Evolutionary conservation across 1,284 basidiomycete genomes (phyloP), one percentile per base, ranked within the genome.

Genomic region (Pyrrhoderma lamaoense): DNA sequence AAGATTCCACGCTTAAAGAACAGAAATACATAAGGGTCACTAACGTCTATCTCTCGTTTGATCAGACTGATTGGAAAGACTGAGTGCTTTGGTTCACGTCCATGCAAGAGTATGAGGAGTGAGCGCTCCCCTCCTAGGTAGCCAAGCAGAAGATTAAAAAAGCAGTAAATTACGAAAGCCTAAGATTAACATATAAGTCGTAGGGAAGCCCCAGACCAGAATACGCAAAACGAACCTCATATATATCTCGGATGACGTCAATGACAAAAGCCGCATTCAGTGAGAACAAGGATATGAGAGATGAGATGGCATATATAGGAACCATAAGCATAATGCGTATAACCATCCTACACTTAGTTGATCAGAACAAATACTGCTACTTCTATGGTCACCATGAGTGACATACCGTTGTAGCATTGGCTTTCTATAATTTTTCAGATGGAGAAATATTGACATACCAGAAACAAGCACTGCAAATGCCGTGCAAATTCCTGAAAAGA

Each of bases 261-360:
- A 99, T 96, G 59, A 96, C 87, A 70, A 98, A 97, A 0, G 95
- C 95, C 1, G 91, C 90, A 62, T 95, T 86, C 49, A 98, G 74
- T 0, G 93, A 97, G 70, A 94, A 94, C 45, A 99, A 74, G 1
- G 95, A 93, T 57, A 97, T 93, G 59, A 95, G 74, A 2, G 92
- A 95, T 0, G 94, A 80, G 19, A 97, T 75, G 1, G 85, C 92
- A 66, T 98, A 98, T 43, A 98, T 72, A 1, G 94, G 93, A 2
- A 97, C 92, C 93, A 98, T 98, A 60, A 98, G 61, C 83, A 99
- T 90, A 64, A 99, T 96, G 54, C 96, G 79, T 38, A 98, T 80
- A 45, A 98, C 94, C 77, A 92, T 90, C 58, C 93, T 89, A 61
- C n/a, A 35, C 2, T 43, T 14, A 16, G n/a, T 7, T 16, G n/a